Conservation (phyloP, 441 rosid genomes). For the Daphne laureola region DNA sequence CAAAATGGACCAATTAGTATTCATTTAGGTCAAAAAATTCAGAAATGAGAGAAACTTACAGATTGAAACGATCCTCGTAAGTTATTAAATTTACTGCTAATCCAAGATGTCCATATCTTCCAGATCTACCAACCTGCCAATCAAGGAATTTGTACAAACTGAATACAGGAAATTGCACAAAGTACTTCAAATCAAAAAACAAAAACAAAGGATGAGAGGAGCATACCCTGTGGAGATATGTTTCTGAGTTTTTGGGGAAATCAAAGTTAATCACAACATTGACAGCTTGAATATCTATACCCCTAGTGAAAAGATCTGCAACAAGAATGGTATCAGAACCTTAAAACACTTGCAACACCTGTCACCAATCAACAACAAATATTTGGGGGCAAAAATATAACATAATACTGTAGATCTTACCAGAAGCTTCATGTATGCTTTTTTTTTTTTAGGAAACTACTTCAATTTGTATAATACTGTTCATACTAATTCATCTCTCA, state of each 20-base stretch:
- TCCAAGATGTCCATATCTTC: constrained; percentile 99
- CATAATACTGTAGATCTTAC: no score
- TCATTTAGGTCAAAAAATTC: constrained; percentile 3
- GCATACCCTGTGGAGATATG: constrained; percentile 96
- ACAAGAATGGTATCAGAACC: constrained; percentile 18
- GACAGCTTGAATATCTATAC: constrained; percentile 98
- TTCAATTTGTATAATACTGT: no score
- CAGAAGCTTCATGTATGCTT: no score
- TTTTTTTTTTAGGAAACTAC: no score
- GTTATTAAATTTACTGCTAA: constrained; percentile 97
- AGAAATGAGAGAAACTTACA: constrained; percentile 35
- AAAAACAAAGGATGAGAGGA: background rate
- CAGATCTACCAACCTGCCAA: constrained; percentile 94
- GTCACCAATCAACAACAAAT: no score
- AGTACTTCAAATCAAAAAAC: constrained; percentile 2
- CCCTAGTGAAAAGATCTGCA: constrained; percentile 94
- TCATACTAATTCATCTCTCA: no score
- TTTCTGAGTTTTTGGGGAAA: constrained; percentile 92
- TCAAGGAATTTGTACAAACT: constrained; percentile 3
- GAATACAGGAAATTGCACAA: constrained; percentile 4
- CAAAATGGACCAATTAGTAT: no score
- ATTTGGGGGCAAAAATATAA: no score
- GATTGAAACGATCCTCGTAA: constrained; percentile 95
- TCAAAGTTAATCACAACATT: constrained; percentile 97
- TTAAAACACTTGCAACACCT: background rate